Evolutionary conservation across 306 rosid species (phyloP).

Genomic region (Malus sieversii): DNA sequence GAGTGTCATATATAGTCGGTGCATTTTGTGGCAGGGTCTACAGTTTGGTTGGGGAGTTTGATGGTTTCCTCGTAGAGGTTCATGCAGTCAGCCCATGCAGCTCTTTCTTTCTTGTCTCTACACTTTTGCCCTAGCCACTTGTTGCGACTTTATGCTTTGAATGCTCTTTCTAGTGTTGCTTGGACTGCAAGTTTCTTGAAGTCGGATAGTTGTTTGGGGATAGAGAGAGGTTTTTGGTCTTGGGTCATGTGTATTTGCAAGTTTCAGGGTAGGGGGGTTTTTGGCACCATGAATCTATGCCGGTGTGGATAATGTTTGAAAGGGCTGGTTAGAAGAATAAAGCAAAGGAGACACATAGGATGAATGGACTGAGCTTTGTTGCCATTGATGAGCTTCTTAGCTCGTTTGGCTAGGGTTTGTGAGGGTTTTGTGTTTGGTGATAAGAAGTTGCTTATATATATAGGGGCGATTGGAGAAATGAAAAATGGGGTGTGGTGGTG

Average conservation of each 20-base stretch:
- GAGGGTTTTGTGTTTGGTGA: neutral
- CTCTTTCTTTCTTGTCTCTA: slow-evolving; percentile 25
- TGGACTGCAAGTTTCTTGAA: slow-evolving; percentile 30
- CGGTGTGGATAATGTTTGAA: slow-evolving; percentile 1
- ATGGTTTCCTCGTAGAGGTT: slow-evolving; percentile 42
- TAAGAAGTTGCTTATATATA: neutral
- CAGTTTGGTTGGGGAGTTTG: slow-evolving; percentile 38
- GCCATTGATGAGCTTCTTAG: slow-evolving; percentile 18
- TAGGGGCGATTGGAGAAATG: neutral
- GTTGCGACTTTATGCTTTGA: slow-evolving; percentile 24
- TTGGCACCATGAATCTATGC: slow-evolving; percentile 39
- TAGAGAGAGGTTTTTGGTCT: neutral
- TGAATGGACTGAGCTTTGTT: neutral
- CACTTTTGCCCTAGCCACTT: slow-evolving; percentile 36
- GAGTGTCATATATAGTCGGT: slow-evolving; percentile 24
- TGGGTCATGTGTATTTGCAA: slow-evolving; percentile 24
- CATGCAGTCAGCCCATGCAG: slow-evolving; percentile 46
- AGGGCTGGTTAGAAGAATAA: slow-evolving; percentile 12
- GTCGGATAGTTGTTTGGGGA: slow-evolving; percentile 20
- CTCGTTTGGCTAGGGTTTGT: neutral
- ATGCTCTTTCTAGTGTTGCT: slow-evolving; percentile 28
- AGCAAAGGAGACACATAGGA: slow-evolving; percentile 13
- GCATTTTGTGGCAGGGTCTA: slow-evolving; percentile 15
- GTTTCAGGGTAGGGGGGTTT: slow-evolving; percentile 48
- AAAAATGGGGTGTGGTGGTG: neutral